These are phyloP conservation scores for Candida rishiriensis DNA, from an alignment of 805 yeast genomes.

Conservation along the genomic window DNA sequence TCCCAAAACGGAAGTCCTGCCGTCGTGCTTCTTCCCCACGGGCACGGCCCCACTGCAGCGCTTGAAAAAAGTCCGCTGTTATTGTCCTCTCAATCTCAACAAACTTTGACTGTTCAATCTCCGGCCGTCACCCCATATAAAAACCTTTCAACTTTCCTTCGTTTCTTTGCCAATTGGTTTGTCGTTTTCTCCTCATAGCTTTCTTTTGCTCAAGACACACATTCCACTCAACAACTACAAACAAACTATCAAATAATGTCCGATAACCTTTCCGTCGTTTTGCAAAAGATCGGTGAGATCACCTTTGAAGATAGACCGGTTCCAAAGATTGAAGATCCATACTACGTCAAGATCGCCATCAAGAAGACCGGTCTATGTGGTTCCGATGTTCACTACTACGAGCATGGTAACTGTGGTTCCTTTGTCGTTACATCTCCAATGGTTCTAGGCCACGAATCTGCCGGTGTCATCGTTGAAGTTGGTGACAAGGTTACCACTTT, in stretches of 20 bases:
- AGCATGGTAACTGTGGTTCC: constrained; percentile 74
- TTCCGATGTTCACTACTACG: constrained; percentile 78
- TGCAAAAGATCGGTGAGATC: constrained; percentile 60
- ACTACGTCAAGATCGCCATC: constrained; percentile 68
- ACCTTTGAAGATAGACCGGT: constrained; percentile 62
- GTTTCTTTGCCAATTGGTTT: no score
- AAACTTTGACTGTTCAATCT: no score
- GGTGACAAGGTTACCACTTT: constrained; percentile 62
- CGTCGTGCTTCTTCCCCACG: neutral
- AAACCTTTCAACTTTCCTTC: no score
- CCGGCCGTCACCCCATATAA: no score
- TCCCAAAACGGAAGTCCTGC: neutral
- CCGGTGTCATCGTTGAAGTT: constrained; percentile 70
- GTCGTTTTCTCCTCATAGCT: neutral
- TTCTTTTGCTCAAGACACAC: no score
- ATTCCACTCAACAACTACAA: neutral
- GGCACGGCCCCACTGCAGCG: no score
- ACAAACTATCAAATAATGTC: constrained; percentile 7
- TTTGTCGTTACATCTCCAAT: constrained; percentile 71
- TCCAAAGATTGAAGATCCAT: constrained; percentile 58
- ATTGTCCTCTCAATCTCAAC: no score
- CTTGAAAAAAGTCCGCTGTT: no score
- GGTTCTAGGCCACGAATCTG: constrained; percentile 86
- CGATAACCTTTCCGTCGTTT: constrained; percentile 51
- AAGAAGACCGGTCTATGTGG: constrained; percentile 89